Evolutionary conservation across 2,329 filamentous ascomycete species (phyloP), one percentile per base, ranked within the genome.

Genomic region (Alternaria triticimaculans): DNA sequence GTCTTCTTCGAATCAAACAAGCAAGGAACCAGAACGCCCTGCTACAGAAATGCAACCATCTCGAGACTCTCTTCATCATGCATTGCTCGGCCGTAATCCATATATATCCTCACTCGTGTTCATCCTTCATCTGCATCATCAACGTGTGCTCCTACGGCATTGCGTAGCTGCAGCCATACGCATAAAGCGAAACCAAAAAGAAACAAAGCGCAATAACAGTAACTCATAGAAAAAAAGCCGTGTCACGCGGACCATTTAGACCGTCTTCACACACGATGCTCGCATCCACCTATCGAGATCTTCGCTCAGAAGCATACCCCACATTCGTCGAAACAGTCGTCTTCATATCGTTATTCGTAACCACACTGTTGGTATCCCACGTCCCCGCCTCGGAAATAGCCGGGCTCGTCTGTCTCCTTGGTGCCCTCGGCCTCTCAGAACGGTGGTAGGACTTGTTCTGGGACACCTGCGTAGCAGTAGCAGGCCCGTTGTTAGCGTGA

Each of bases 281-380:
- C 60, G 57, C 23, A 60, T 25, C 12, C 23, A 21, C 44, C 21
- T 58, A 62, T 55, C 58, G 50, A 21, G 33, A 44, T 26, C 55
- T 33, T 23, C 60, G 44, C 21, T 58, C 55, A 50, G 50, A 33
- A 49, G 53, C n/a, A 28, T 56, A 60, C 44, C 53, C 33, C 30
- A 59, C 55, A 30, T 62, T 58, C n/a, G 46, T 62, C 33, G 57
- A 55, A 49, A 65, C 57, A 21, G 44, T 60, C 57, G 61, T 63
- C 41, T 60, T 60, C 45, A 60, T 50, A 23, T 63, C 61, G 26
- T 58, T 54, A 58, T 49, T 62, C 45, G 61, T 63, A 51, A 63
- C 23, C 49, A 63, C 45, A 56, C 61, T 63, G 21, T 55, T 60
- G 14, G 61, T 63, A 23, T 63, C 61, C 61, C 61, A 63, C 18